A percentile compares a stretch with the other conserved stretches of the same genome.
Evolutionary conservation across 345 rosid species (phyloP).

Genomic region (Arabis hirsuta): DNA sequence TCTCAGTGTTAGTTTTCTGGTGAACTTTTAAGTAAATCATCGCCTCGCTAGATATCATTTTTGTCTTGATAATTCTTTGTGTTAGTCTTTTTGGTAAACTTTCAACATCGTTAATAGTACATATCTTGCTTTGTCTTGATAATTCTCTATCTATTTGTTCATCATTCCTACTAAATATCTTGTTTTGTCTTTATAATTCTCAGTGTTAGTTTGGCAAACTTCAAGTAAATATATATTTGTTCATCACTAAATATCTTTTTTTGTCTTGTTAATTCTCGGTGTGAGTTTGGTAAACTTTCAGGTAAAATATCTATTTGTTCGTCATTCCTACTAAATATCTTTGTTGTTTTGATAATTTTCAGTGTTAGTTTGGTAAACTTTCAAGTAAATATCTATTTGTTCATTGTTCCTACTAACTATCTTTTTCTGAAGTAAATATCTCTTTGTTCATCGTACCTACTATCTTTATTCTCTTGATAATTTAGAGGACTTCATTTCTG

Average conservation of each 20-base stretch:
- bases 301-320: slow-evolving; percentile 19
- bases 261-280: slow-evolving; percentile 4
- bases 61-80: too few relatives aligned
- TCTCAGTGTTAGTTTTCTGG: too few relatives aligned
- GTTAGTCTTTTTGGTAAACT: too few relatives aligned
- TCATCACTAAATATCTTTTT: slow-evolving; percentile 18
- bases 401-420: slow-evolving; percentile 10
- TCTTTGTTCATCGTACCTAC: neutral
- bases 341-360: neutral
- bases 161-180: too few relatives aligned
- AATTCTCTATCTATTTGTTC: too few relatives aligned
- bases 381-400: slow-evolving; percentile 20
- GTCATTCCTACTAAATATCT: slow-evolving; percentile 6
- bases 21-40: too few relatives aligned
- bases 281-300: slow-evolving; percentile 16
- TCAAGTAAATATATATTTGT: neutral
- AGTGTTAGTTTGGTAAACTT: too few relatives aligned
- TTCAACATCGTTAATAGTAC: too few relatives aligned
- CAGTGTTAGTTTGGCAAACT: slow-evolving; percentile 24
- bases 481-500: slow-evolving; percentile 28
- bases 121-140: too few relatives aligned
- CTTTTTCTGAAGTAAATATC: neutral
- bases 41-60: too few relatives aligned
- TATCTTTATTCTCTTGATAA: slow-evolving; percentile 20
- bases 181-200: neutral